A percentile compares a stretch with the other conserved stretches of the same genome.
Evolutionary conservation across 1,284 basidiomycete genomes (phyloP).

Genomic region (Rhodotorula mucilaginosa): DNA sequence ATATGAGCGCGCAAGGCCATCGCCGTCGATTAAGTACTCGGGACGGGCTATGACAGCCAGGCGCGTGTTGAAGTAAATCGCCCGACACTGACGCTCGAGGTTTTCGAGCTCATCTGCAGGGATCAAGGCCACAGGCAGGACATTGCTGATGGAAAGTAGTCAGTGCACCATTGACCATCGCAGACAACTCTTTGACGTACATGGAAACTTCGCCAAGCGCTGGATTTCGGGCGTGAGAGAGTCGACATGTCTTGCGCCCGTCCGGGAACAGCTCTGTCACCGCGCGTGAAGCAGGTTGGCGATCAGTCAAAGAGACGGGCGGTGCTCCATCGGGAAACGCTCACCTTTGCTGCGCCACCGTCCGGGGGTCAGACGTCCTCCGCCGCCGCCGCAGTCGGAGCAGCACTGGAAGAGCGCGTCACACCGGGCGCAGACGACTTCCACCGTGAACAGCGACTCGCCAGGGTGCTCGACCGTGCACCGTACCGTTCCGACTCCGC

Average conservation of each 20-base stretch:
- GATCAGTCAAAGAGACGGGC: background rate
- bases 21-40: slow-evolving; percentile 19
- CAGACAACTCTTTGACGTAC: background rate
- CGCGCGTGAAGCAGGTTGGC: too few species aligned
- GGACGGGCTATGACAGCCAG: slow-evolving; percentile 22
- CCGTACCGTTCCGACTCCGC: slow-evolving; percentile 9
- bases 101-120: background rate
- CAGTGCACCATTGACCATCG: background rate
- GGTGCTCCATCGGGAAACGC: too few species aligned
- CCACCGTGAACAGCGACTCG: slow-evolving; percentile 12
- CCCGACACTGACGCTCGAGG: slow-evolving; percentile 14
- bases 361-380: slow-evolving; percentile 31
- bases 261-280: slow-evolving; percentile 14
- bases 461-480: background rate
- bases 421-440: slow-evolving; percentile 27
- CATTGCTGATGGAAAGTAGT: background rate
- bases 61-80: slow-evolving; percentile 28
- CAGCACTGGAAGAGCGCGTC: slow-evolving; percentile 23
- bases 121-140: slow-evolving; percentile 5
- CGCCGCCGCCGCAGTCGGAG: slow-evolving; percentile 28
- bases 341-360: slow-evolving; percentile 26
- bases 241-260: slow-evolving; percentile 23
- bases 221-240: slow-evolving; percentile 29
- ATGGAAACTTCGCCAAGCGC: slow-evolving; percentile 22
- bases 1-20: slow-evolving; percentile 22